Conservation (phyloP, 2,329 filamentous ascomycete species). For the Epichloe bromicola region DNA sequence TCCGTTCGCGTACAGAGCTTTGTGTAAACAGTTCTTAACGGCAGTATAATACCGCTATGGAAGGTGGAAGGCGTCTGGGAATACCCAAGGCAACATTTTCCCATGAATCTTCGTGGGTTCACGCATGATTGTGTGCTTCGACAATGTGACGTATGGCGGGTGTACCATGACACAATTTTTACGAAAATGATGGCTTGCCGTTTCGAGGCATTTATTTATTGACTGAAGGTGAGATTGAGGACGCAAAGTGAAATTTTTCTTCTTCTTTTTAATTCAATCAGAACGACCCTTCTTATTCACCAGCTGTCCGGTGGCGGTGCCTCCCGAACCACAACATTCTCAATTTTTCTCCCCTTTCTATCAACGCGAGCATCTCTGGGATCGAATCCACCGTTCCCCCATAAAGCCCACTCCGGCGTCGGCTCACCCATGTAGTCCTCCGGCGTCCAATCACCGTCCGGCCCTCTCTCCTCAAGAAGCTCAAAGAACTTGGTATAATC, state of each 20-base stretch:
- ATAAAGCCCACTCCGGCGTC: constrained; percentile 88
- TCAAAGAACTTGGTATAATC: constrained; percentile 84
- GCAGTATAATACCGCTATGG: constrained; percentile 18
- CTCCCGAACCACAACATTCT: constrained; percentile 22
- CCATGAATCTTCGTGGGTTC: constrained; percentile 17
- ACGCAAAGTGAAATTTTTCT: background rate
- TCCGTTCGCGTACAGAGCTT: constrained; percentile 24
- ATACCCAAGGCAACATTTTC: constrained; percentile 13
- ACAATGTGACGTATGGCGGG: background rate
- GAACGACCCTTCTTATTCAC: background rate
- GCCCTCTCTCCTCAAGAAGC: constrained; percentile 55
- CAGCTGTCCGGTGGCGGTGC: constrained; percentile 12
- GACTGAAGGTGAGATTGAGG: too few species aligned
- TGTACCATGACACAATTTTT: background rate
- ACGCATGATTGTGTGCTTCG: background rate
- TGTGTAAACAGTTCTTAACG: constrained; percentile 28
- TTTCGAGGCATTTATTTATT: too few species aligned
- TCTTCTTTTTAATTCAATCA: background rate
- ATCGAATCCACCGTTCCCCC: constrained; percentile 91
- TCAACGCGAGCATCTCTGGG: constrained; percentile 79
- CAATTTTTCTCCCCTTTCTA: constrained; percentile 63
- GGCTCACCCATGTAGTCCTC: constrained; percentile 81
- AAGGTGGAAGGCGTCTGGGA: constrained; percentile 15
- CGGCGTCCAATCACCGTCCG: constrained; percentile 60
- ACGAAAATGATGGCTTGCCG: too few species aligned